Conservation (phyloP, 192 early-diverging fungal species). For the Podila clonocystis region DNA sequence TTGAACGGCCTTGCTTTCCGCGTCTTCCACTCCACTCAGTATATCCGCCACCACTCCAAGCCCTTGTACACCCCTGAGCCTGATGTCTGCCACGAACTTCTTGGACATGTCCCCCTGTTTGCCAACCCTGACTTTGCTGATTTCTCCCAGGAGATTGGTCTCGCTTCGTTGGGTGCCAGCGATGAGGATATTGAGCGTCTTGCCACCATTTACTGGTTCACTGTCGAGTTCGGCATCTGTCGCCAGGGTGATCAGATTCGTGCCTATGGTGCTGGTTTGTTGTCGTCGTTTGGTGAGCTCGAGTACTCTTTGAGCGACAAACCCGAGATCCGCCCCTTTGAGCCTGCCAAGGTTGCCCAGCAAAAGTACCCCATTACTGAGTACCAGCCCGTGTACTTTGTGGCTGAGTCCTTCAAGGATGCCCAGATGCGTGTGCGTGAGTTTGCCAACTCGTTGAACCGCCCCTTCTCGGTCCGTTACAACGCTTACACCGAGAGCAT, state of each 20-base stretch:
- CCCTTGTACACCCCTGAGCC: conserved; percentile 95
- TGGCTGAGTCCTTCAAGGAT: conserved; percentile 93
- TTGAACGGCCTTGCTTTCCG: conserved; percentile 96
- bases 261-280: conserved; percentile 92
- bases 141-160: conserved; percentile 93
- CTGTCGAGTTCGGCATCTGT: conserved; percentile 94
- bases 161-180: conserved; percentile 90
- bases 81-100: conserved; percentile 95
- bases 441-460: conserved; percentile 77
- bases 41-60: conserved; percentile 92
- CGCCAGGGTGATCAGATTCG: conserved; percentile 75
- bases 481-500: conserved; percentile 91
- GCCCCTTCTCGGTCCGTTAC: conserved; percentile 93
- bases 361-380: conserved; percentile 90
- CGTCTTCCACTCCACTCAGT: conserved; percentile 97
- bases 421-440: conserved; percentile 91
- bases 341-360: conserved; percentile 76
- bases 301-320: conserved; percentile 87
- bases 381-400: conserved; percentile 96
- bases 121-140: conserved; percentile 92
- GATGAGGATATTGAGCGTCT: conserved; percentile 93
- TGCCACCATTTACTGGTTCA: conserved; percentile 93
- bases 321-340: conserved; percentile 84
- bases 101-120: conserved; percentile 89
- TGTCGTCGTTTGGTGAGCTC: conserved; percentile 96